Evolutionary conservation across 2,329 filamentous ascomycete species (phyloP), one percentile per base, ranked within the genome.

Genomic region (Aureobasidium pullulans): DNA sequence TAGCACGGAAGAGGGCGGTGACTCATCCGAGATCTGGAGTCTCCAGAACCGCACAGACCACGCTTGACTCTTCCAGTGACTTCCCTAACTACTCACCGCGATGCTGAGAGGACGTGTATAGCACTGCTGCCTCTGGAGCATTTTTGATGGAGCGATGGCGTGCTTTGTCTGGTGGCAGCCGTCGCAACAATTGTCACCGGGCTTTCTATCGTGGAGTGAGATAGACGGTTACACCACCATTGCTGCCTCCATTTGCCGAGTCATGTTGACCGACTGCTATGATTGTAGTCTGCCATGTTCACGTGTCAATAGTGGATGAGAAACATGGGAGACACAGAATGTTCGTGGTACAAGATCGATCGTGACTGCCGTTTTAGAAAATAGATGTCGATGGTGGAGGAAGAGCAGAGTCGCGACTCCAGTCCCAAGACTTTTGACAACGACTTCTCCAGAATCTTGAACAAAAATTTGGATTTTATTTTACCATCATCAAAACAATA

Each of bases 381-480:
- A 19, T 23, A 23, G 23, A n/a, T 10, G 4, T 8, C 16, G 19
- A 37, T 39, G 54, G 6, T 6, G 23, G 23, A 28, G 1, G 13
- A n/a, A 32, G 23, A 19, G 13, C 16, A 36, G 15, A 10, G 11
- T 46, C 31, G 19, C 39, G 31, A 34, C 52, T 36, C 4, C 52
- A 37, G 32, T 57, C 52, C 52, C 40, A 57, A 46, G 52, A 57
- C 31, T 57, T 57, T 57, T 46, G 52, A 46, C 40, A 11, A 13
- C 11, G 8, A 23, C 37, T 56, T 37, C 40, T 36, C 52, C 39
- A 56, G 13, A 29, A 57, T 46, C 40, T 28, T 31, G 6, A 48
- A 1, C 16, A 11, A 39, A 57, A 47, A 57, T 48, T 9, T 43
- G 31, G 6, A 44, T 56, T 44, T 46, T 31, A 44, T 43, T 2